A percentile compares a stretch with the other conserved stretches of the same genome.
phyloP scores from a whole-genome alignment of 2,329 filamentous ascomycete species.

The Penicillium sp. region DNA sequence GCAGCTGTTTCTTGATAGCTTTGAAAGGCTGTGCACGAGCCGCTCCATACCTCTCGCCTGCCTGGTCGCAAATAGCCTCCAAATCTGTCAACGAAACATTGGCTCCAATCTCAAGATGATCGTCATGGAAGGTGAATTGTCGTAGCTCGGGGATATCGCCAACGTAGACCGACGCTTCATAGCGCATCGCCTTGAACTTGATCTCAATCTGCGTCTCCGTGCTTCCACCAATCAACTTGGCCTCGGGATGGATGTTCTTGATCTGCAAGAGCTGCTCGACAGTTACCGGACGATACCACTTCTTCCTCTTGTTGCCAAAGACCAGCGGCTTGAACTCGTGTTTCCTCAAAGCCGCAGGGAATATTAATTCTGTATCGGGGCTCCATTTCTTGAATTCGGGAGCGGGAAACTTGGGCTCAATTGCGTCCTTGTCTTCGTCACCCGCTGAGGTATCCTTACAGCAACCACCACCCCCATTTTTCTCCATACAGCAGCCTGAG shows the following conservation, averaged over 20 bases:
- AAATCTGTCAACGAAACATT: slow-evolving; percentile 92
- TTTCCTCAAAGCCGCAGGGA: slow-evolving; percentile 80
- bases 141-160: slow-evolving; percentile 89
- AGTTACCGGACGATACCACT: slow-evolving; percentile 87
- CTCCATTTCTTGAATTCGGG: slow-evolving; percentile 94
- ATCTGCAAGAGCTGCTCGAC: slow-evolving; percentile 86
- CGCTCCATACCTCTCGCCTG: slow-evolving; percentile 73
- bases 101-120: slow-evolving; percentile 85
- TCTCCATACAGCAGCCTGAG: slow-evolving; percentile 70
- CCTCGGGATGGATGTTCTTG: slow-evolving; percentile 77
- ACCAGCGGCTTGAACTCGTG: slow-evolving; percentile 77
- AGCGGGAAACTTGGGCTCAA: slow-evolving; percentile 66
- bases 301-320: slow-evolving; percentile 92
- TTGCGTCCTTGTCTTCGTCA: slow-evolving; percentile 35
- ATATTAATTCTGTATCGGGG: slow-evolving; percentile 91
- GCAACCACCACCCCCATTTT: slow-evolving; percentile 60
- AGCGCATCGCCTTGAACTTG: slow-evolving; percentile 94
- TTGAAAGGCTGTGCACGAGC: slow-evolving; percentile 73
- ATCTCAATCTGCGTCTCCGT: slow-evolving; percentile 98
- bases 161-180: slow-evolving; percentile 84
- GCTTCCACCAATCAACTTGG: slow-evolving; percentile 93
- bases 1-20: slow-evolving; percentile 90
- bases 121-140: slow-evolving; percentile 74
- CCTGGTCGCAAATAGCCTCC: slow-evolving; percentile 77
- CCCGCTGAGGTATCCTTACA: slow-evolving; percentile 61